Conservation (phyloP, 108 stramenopile genomes). For the Fistulifera pelliculosa region DNA sequence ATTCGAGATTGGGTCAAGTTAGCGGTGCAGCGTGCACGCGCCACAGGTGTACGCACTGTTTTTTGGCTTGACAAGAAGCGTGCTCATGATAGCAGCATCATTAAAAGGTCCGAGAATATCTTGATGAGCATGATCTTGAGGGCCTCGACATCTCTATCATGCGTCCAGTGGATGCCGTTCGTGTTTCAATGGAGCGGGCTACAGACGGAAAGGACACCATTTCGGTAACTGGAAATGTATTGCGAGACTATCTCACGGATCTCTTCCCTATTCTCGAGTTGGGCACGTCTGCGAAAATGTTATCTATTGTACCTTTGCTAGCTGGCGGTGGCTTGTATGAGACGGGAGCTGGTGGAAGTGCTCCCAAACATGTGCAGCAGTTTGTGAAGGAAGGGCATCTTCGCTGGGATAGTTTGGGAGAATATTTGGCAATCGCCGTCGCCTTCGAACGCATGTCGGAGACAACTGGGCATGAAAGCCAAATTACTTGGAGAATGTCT, state of each 20-base stretch:
- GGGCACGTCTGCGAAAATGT: constrained; percentile 92
- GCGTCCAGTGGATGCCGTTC: constrained; percentile 84
- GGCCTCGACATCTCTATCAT: constrained; percentile 87
- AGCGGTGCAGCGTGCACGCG: constrained; percentile 74
- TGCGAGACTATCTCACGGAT: constrained; percentile 89
- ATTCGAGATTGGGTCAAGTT: constrained; percentile 89
- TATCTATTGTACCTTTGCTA: constrained; percentile 88
- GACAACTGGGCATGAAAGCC: constrained; percentile 57
- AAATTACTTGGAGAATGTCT: constrained; percentile 67
- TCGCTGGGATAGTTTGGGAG: constrained; percentile 85
- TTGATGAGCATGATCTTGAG: constrained; percentile 75
- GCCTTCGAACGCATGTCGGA: constrained; percentile 67
- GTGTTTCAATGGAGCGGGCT: constrained; percentile 77
- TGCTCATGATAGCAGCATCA: constrained; percentile 76
- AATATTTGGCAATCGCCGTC: constrained; percentile 72
- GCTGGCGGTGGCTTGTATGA: constrained; percentile 90
- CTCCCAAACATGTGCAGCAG: constrained; percentile 92
- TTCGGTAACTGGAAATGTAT: constrained; percentile 90
- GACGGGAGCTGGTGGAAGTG: constrained; percentile 90
- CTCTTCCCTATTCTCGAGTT: constrained; percentile 91
- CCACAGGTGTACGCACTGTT: constrained; percentile 68
- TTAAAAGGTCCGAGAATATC: constrained; percentile 83
- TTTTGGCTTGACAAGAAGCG: constrained; percentile 91
- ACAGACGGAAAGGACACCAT: constrained; percentile 85
- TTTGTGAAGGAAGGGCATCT: constrained; percentile 87